Evolutionary conservation across 2,329 filamentous ascomycete genomes (phyloP).

Genomic region (Juglanconis sp.): DNA sequence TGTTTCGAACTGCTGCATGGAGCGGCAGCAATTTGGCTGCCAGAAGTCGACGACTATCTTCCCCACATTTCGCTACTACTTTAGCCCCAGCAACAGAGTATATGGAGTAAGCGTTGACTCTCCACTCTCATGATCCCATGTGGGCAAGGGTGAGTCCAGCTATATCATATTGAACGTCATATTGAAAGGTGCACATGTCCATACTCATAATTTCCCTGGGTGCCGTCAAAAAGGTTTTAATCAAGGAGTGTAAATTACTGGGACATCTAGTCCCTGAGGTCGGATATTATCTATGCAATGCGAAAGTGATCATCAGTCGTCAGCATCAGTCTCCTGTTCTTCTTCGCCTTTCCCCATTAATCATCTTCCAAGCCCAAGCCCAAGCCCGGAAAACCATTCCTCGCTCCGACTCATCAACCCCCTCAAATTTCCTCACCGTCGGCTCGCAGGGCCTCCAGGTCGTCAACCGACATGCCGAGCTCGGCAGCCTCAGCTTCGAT

Average conservation of each 20-base stretch:
- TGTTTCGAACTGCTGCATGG: too few species aligned
- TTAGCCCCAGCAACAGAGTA: background rate
- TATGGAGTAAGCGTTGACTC: too few species aligned
- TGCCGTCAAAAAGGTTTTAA: background rate
- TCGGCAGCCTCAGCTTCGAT: conserved; percentile 7
- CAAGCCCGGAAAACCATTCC: background rate
- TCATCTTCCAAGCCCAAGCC: background rate
- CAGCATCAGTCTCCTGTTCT: conserved; percentile 4
- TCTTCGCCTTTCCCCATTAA: background rate
- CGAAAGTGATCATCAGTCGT: conserved; percentile 7
- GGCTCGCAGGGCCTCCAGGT: conserved; percentile 21
- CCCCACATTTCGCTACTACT: background rate
- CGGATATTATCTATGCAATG: conserved; percentile 11
- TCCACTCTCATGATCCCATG: background rate
- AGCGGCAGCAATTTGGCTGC: too few species aligned
- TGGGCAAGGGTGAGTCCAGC: background rate
- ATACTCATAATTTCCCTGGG: background rate
- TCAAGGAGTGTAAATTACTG: conserved; percentile 8
- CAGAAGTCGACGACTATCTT: background rate
- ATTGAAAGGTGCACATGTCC: background rate
- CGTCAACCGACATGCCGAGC: conserved; percentile 15
- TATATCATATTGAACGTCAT: background rate
- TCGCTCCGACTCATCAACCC: background rate
- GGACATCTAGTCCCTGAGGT: conserved; percentile 9
- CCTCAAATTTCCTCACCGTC: conserved; percentile 22